Evolutionary conservation across 2,329 filamentous ascomycete genomes (phyloP), one percentile per base, ranked within the genome.

Genomic region (Monosporascus sp.): DNA sequence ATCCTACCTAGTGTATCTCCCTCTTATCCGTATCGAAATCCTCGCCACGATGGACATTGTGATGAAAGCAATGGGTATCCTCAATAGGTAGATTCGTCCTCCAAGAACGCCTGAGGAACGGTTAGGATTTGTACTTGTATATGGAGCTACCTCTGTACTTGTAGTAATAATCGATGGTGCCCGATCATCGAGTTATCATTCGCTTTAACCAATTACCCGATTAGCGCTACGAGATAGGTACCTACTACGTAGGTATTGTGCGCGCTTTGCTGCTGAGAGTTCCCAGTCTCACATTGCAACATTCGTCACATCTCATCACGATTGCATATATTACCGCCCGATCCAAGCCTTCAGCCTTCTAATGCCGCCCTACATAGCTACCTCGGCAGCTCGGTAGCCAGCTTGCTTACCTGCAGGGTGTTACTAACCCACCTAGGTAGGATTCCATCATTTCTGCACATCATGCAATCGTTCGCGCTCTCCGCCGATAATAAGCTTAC

Each of bases 261-360:
- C 11, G 11, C 11, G 31, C 31, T 34, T 34, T 5, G 31, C 9
- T 34, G 9, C 31, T 34, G 31, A 34, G 27, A 14, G 31, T 34
- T 11, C 24, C 11, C 11, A 34, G 9, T 1, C 5, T 34, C 31
- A 5, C 27, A 14, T 14, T 34, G 31, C 31, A 34, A 34, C 4
- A 2, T 34, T 34, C 31, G 31, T 34, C 27, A 31, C 27, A 31
- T 31, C 27, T 14, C 27, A 31, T 31, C 27, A 31, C 46, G 46
- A 57, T 50, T 55, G 59, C 59, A 55, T 52, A 56, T 59, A 53
- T 57, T 58, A 58, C 51, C 53, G 56, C 54, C 55, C 55, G 51
- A 50, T 52, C 55, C 57, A 61, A 51, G 49, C 53, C 47, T 59
- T 49, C 50, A 50, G 41, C 36, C 53, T 49, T 51, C 50, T 54